phyloP scores from a whole-genome alignment of 805 yeast species.

The Schizosaccharomyces osmophilus region DNA sequence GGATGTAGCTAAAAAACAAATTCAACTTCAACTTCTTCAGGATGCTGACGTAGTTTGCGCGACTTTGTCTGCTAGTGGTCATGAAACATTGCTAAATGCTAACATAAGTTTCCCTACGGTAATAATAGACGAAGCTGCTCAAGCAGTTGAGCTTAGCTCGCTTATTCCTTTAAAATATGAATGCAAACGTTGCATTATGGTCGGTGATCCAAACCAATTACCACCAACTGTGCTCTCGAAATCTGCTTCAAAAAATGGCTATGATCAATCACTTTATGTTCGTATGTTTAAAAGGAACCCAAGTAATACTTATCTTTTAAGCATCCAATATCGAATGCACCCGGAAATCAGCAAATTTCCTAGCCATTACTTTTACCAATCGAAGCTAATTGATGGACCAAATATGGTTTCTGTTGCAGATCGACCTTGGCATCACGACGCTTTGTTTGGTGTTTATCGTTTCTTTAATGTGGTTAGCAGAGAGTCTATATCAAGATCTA shows the following conservation, averaged over 20 bases:
- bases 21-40: conserved; percentile 45
- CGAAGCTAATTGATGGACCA: conserved; percentile 52
- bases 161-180: conserved; percentile 84
- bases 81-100: conserved; percentile 52
- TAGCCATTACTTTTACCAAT: conserved; percentile 53
- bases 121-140: conserved; percentile 91
- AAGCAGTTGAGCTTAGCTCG: conserved; percentile 78
- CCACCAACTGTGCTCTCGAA: conserved; percentile 92
- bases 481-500: conserved; percentile 43
- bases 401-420: conserved; percentile 32
- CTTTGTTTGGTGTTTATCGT: conserved; percentile 43
- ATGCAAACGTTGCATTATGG: conserved; percentile 75
- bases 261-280: conserved; percentile 82
- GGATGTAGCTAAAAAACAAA: conserved; percentile 52
- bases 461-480: conserved; percentile 46
- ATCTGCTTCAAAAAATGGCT: conserved; percentile 51
- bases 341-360: conserved; percentile 79
- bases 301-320: conserved; percentile 41
- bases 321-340: conserved; percentile 94
- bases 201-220: conserved; percentile 93
- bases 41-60: conserved; percentile 78
- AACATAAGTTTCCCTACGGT: conserved; percentile 70
- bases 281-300: conserved; percentile 56
- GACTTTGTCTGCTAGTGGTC: conserved; percentile 84
- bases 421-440: conserved; percentile 50